Evolutionary conservation across 768 basidiomycete genomes (phyloP), one percentile per base, ranked within the genome.

Genomic region (Boletus rufocinnamomeus): DNA sequence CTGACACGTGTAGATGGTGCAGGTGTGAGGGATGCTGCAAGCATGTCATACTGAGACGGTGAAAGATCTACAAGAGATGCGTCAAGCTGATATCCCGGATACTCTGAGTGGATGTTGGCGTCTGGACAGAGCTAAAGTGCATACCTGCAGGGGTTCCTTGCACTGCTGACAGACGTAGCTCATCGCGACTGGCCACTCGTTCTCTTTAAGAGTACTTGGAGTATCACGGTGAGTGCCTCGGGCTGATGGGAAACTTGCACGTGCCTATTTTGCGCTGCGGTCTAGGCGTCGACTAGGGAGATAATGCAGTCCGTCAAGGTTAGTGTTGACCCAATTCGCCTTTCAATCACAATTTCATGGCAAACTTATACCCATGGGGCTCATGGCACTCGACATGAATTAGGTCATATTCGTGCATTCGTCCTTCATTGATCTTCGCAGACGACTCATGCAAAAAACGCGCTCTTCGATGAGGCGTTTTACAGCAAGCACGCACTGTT

Each of bases 61-160:
- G 90, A 84, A 55, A 96, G 79, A 69, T 93, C 89, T 50, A 90
- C 80, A 16, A 97, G 79, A n/a, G 94, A 95, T n/a, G 86, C 88
- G 78, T 98, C 95, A 64, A 94, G 82, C 84, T 92, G 66, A 28
- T 44, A 21, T 46, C 25, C 37, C 46, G 38, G 37, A 52, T 46
- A 7, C 23, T 4, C 51, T 67, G 56, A 67, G 68, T 37, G 48
- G 25, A 28, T 16, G 34, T 51, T 47, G 16, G 38, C n/a, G 41
- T 47, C 34, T n/a, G 50, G 35, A 27, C 43, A 43, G 34, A 65
- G 34, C 54, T 27, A 9, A 44, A 4, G 37, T 21, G n/a, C 65
- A 57, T 55, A 89, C 89, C 83, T 93, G 88, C 35, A 97, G 76
- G 7, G 91, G 92, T 68, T 95, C 90, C 75, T 93, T 93, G 80